These are phyloP conservation scores for Metahyphopichia silvanorum DNA, from an alignment of 805 yeast species.

Conservation along the genomic window DNA sequence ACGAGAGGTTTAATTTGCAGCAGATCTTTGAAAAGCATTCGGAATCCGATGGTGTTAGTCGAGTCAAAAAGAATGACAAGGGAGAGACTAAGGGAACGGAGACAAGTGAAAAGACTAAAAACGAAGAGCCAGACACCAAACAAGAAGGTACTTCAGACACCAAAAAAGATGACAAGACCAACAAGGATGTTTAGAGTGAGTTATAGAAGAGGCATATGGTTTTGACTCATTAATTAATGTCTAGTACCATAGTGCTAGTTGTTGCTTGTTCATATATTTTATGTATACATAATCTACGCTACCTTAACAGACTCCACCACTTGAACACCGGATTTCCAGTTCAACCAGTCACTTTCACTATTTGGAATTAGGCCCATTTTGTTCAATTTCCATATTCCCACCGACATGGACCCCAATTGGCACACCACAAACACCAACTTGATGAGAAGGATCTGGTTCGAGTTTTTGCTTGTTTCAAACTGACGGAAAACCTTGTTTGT, in stretches of 20 bases:
- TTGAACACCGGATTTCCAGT: constrained; percentile 60
- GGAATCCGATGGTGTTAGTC: constrained; percentile 23
- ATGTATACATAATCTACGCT: too few species aligned
- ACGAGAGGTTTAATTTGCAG: constrained; percentile 74
- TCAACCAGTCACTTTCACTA: constrained; percentile 84
- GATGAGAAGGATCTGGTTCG: constrained; percentile 23
- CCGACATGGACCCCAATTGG: constrained; percentile 54
- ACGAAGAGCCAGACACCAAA: neutral
- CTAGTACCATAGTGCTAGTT: too few species aligned
- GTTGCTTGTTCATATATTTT: too few species aligned
- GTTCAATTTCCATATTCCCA: constrained; percentile 83
- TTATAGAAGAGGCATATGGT: too few species aligned
- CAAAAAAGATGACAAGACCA: too few species aligned
- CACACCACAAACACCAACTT: constrained; percentile 30
- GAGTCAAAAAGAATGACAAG: neutral
- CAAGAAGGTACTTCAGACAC: too few species aligned
- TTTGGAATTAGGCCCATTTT: constrained; percentile 91
- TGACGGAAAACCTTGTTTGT: constrained; percentile 55
- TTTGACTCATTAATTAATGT: too few species aligned
- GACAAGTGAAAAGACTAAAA: constrained; percentile 10
- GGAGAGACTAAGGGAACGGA: constrained; percentile 3
- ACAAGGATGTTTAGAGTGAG: too few species aligned
- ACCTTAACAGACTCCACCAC: constrained; percentile 13
- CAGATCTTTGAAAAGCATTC: constrained; percentile 60
- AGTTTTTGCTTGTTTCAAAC: constrained; percentile 37